Evolutionary conservation across 805 yeast species (phyloP), one percentile per base, ranked within the genome.

Genomic region (Lipomyces orientalis): DNA sequence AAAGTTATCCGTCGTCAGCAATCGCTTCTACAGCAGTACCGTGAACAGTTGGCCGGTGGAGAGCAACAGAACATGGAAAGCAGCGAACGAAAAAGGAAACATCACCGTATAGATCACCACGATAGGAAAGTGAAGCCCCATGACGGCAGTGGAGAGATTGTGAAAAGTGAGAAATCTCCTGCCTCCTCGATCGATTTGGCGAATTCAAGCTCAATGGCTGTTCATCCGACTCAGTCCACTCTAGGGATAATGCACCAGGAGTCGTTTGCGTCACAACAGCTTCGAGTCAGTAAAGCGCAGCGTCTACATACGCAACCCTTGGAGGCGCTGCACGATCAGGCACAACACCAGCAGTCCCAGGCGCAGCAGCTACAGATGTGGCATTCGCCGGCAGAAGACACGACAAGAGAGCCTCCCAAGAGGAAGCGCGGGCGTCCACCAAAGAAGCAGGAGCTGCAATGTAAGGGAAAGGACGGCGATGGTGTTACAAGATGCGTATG

Each of bases 341-440:
- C 49, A 10, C 58, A 59, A 29, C 60, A 25, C 49, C 67, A 64
- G 25, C 64, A 66, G 19, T 61, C 55, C 19, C 61, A 61, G 49
- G 49, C 19, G 9, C 54, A 55, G 29, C 25, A 37, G 22, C 39
- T 61, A 46, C 67, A 61, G 34, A 25, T 25, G 29, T 25, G 29
- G 29, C 29, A 25, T 25, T 43, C 49, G 9, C 49, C 16, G 19
- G 19, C 49, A 1, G 58, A 35, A 14, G 57, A 46, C 14, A 61
- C 61, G 2, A 31, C 8, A 8, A 25, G 6, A 22, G 43, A 31
- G 25, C 64, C 61, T 16, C 56, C 33, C 16, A 64, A 64, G 52
- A 64, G 67, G 49, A 66, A 63, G 46, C 64, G 69, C 6, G 69
- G 69, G 12, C 61, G 69, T 1, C 69, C 69, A 1, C 60, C 64